These are phyloP conservation scores for Ustilago trichophora DNA, from an alignment of 1,284 basidiomycete genomes.

Conservation along the genomic window DNA sequence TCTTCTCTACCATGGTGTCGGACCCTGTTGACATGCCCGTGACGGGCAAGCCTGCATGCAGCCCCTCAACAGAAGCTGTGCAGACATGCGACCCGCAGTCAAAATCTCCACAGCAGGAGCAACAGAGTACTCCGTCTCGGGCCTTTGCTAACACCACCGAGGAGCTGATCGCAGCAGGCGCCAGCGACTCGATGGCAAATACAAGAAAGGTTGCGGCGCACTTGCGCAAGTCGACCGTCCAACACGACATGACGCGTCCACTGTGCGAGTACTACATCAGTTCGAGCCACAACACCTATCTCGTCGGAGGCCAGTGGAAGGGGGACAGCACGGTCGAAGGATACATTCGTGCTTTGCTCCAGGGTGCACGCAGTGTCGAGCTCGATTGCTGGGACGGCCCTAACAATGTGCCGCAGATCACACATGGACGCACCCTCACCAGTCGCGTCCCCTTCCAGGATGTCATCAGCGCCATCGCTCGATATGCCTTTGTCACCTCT, in stretches of 20 bases:
- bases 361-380: conserved; percentile 85
- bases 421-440: conserved; percentile 92
- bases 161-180: conserved; percentile 40
- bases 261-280: conserved; percentile 90
- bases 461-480: conserved; percentile 84
- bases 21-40: conserved; percentile 21
- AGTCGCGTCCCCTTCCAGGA: conserved; percentile 84
- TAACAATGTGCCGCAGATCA: conserved; percentile 69
- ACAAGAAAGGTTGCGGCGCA: conserved; percentile 37
- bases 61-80: background rate
- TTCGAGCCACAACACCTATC: conserved; percentile 96
- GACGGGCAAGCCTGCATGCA: conserved; percentile 3
- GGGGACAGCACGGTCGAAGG: conserved; percentile 94
- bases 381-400: conserved; percentile 94
- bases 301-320: conserved; percentile 91
- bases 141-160: conserved; percentile 39
- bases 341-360: conserved; percentile 89
- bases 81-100: background rate
- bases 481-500: conserved; percentile 91
- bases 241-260: conserved; percentile 75
- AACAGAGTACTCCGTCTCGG: conserved; percentile 28
- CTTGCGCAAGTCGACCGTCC: conserved; percentile 42
- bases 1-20: conserved; percentile 38
- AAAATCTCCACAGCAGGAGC: conserved; percentile 5
- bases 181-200: conserved; percentile 26